Evolutionary conservation across 768 basidiomycete species (phyloP), one percentile per base, ranked within the genome.

Genomic region (Suillus ampliporus): DNA sequence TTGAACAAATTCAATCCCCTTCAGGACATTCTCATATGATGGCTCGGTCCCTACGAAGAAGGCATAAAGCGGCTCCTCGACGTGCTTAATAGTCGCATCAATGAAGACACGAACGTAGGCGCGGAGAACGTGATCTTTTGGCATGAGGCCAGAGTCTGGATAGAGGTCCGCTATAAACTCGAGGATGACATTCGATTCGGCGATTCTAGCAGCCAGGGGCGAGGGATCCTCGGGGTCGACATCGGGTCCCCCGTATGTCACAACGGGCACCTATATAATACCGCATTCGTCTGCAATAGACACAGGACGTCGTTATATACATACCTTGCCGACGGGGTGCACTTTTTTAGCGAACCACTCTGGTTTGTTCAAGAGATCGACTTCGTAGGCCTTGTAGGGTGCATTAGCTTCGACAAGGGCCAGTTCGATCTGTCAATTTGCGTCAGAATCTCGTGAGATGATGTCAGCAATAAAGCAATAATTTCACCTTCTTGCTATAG

Each of bases 141-240:
- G 87, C 6, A 85, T 78, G 47, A 87, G 75, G 47, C 65, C 51
- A 26, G 80, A 77, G 41, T 77, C 67, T 5, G 82, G 80, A 69
- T 77, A 82, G 57, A 88, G 72, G 69, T 88, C 87, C 14, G 84
- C 86, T 63, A 89, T 69, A 72, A 89, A 85, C 69, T 89, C 86
- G 61, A 88, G 76, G 63, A 89, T 82, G 28, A 88, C 79, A 47
- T 83, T 81, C 3, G 86, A 88, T 68, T 89, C 88, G 10, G 86
- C 80, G 66, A 89, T 66, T 71, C 88, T 89, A 47, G 74, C 63
- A 10, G 86, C 85, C 44, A 84, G 83, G 63, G 19, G 78, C 4
- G 86, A 86, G 1, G 88, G 88, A 11, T 78, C 67, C 61, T 84
- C 81, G 0, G 84, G 79, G 23, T 82, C 67, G 19, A 83, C 82